Evolutionary conservation across 2,329 filamentous ascomycete species (phyloP).

Genomic region (Xylariaceae sp.): DNA sequence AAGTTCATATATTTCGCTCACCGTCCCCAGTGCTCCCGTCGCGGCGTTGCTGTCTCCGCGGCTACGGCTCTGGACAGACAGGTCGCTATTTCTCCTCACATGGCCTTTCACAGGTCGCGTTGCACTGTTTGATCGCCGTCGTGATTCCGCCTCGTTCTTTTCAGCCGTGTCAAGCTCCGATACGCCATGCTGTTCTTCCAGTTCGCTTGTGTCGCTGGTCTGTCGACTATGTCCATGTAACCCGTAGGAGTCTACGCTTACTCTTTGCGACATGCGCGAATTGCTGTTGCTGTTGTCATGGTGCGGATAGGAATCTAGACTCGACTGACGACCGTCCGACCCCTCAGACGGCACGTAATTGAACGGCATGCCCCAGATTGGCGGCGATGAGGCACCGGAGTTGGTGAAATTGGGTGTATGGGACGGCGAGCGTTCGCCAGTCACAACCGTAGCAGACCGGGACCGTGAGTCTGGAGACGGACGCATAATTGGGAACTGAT

Average conservation of each 20-base stretch:
- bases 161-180: constrained; percentile 49
- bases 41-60: constrained; percentile 27
- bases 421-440: constrained; percentile 27
- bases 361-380: constrained; percentile 30
- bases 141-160: constrained; percentile 44
- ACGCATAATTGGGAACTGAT: constrained; percentile 37
- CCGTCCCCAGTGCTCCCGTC: constrained; percentile 42
- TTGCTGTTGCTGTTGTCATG: constrained; percentile 37
- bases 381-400: constrained; percentile 35
- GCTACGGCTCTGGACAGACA: constrained; percentile 24
- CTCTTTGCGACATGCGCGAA: constrained; percentile 28
- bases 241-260: constrained; percentile 39
- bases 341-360: constrained; percentile 27
- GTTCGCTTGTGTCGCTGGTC: constrained; percentile 53
- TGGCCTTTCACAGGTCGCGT: constrained; percentile 27
- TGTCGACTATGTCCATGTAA: constrained; percentile 47
- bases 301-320: constrained; percentile 37
- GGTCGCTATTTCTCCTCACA: constrained; percentile 32
- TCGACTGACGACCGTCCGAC: constrained; percentile 38
- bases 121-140: constrained; percentile 43
- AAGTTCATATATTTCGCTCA: constrained; percentile 52
- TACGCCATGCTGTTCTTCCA: constrained; percentile 38
- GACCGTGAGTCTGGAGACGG: constrained; percentile 30
- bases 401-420: constrained; percentile 29
- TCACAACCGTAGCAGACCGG: constrained; percentile 32